phyloP scores from a whole-genome alignment of 2,329 filamentous ascomycete genomes.

The Penicillium sp. region DNA sequence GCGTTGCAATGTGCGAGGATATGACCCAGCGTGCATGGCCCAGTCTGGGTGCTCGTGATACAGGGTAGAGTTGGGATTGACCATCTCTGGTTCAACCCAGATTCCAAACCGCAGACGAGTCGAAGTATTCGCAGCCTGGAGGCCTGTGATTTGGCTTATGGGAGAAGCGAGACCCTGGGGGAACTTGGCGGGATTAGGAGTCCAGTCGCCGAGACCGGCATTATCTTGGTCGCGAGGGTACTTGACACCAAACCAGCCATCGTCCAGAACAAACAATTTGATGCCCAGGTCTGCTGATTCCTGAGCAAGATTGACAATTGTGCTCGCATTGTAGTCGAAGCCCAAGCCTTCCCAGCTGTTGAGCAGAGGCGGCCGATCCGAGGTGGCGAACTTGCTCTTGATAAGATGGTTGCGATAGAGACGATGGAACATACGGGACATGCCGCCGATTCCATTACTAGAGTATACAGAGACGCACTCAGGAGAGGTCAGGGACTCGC shows the following conservation, averaged over 20 bases:
- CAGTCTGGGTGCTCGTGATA: conserved; percentile 64
- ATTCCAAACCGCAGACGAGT: conserved; percentile 59
- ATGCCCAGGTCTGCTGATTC: conserved; percentile 59
- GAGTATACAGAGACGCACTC: conserved; percentile 65
- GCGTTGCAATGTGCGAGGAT: conserved; percentile 56
- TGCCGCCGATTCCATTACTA: conserved; percentile 56
- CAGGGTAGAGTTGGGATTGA: conserved; percentile 60
- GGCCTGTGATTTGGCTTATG: conserved; percentile 51
- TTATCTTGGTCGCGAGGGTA: conserved; percentile 59
- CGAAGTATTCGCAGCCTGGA: conserved; percentile 49
- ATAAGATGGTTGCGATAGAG: conserved; percentile 63
- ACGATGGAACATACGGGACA: conserved; percentile 62
- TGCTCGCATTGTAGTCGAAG: conserved; percentile 58
- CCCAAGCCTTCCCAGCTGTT: conserved; percentile 66
- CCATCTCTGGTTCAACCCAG: conserved; percentile 69
- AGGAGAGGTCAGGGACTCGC: conserved; percentile 58
- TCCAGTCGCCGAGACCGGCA: conserved; percentile 63
- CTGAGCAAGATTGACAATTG: conserved; percentile 55
- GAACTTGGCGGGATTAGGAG: conserved; percentile 57
- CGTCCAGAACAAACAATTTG: conserved; percentile 64
- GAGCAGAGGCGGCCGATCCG: conserved; percentile 55
- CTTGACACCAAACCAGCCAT: conserved; percentile 66
- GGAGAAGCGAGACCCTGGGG: conserved; percentile 56
- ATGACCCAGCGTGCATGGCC: conserved; percentile 57
- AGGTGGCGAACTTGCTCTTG: conserved; percentile 53